Evolutionary conservation across 2,329 filamentous ascomycete species (phyloP), one percentile per base, ranked within the genome.

Genomic region (Trichophyton simii): DNA sequence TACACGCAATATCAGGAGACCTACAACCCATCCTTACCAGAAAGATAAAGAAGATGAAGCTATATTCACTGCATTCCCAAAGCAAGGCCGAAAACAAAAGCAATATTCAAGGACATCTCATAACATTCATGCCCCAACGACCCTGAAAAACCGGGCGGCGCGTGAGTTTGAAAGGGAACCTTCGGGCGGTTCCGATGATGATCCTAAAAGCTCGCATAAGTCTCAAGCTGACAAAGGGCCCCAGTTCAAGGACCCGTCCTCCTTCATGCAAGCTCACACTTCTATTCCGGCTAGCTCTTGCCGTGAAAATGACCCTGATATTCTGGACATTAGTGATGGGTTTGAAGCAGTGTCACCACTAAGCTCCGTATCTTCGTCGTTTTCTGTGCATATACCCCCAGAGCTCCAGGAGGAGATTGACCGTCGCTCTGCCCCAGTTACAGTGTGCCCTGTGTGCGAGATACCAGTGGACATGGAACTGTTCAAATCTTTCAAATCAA

Each of bases 361-460:
- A n/a, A 72, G 73, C 64, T 72, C 69, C 3, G 60, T 65, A 1
- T 64, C 66, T 2, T 66, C 66, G 2, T 63, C 63, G n/a, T 46
- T 68, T 3, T 64, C 65, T 5, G 60, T 68, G 11, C 62, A 67
- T 13, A 54, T 60, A 68, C 7, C 62, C 65, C 13, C 60, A 64
- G 7, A 54, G 63, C 25, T 66, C 68, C 15, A 62, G 63, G 25
- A 55, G 60, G 65, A n/a, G 59, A 65, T 57, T 48, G 63, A 59
- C 20, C 64, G 34, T 58, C 59, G 50, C 18, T 62, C 15, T 58
- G 61, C 13, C 31, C 59, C 13, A 46, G 59, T 9, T 66, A 76
- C 52, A n/a, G 36, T 50, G 22, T 92, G 88, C 68, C 85, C 87
- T 0, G 82, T 89, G 75, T 92, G 88, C 70, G 79, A 82, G 13